Conservation (phyloP, 2,329 filamentous ascomycete species). For the Sporothrix phasma region DNA sequence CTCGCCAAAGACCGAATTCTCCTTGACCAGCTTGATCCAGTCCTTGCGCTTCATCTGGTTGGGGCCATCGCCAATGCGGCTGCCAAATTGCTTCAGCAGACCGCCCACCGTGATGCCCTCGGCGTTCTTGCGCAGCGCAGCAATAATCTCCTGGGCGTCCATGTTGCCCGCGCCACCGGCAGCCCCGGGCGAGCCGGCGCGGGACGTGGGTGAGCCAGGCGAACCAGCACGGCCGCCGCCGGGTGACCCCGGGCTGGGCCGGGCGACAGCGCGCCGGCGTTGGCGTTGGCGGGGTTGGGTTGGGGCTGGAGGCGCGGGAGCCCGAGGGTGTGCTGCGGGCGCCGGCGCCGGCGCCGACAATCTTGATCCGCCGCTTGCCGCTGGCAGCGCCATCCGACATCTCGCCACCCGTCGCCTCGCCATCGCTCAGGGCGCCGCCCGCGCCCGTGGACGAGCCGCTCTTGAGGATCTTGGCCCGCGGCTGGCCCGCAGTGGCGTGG, state of each 20-base stretch:
- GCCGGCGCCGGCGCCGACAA: conserved; percentile 34
- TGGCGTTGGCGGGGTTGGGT: too few relatives aligned
- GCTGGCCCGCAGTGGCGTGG: conserved; percentile 43
- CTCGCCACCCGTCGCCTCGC: conserved; percentile 59
- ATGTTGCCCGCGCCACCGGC: conserved; percentile 27
- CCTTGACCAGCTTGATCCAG: conserved; percentile 51
- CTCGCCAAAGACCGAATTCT: conserved; percentile 42
- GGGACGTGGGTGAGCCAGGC: conserved; percentile 18
- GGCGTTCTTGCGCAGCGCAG: conserved; percentile 38
- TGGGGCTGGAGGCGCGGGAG: conserved; percentile 54
- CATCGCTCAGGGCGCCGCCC: conserved; percentile 59
- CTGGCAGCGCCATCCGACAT: conserved; percentile 45
- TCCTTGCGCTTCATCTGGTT: conserved; percentile 43
- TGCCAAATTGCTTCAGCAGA: conserved; percentile 44
- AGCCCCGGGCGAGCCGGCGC: conserved; percentile 27
- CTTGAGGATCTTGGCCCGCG: conserved; percentile 24
- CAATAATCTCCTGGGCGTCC: conserved; percentile 44
- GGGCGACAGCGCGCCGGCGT: conserved; percentile 23
- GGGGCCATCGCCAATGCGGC: conserved; percentile 42
- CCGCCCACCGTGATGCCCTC: conserved; percentile 45
- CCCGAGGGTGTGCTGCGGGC: conserved; percentile 44
- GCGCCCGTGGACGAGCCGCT: conserved; percentile 26
- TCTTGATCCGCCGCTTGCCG: conserved; percentile 45
- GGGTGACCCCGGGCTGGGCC: conserved; percentile 20
- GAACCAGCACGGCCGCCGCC: conserved; percentile 13